Conservation (phyloP, 371 early-diverging fungal genomes). For the Umbelopsis sp. region DNA sequence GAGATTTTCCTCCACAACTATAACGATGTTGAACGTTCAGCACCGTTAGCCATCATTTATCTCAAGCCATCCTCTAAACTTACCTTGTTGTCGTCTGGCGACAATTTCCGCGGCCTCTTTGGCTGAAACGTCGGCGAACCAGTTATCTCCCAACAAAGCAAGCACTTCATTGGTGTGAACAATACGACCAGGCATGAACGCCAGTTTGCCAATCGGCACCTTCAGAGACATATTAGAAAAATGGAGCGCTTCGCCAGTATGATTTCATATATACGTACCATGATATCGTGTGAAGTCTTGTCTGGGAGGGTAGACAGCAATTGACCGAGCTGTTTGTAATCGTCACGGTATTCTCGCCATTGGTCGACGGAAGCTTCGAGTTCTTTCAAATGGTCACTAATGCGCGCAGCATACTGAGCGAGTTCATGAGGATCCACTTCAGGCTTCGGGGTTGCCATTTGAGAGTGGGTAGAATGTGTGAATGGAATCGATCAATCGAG, state of each 20-base stretch:
- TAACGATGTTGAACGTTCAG: neutral
- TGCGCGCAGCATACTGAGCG: neutral
- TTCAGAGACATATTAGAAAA: conserved; percentile 22
- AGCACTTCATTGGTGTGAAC: conserved; percentile 89
- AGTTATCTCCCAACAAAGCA: conserved; percentile 87
- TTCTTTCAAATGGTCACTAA: conserved; percentile 12
- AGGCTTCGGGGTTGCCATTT: neutral
- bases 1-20: conserved; percentile 69
- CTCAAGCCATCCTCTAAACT: conserved; percentile 17
- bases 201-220: conserved; percentile 83
- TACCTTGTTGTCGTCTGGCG: conserved; percentile 70
- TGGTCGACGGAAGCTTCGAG: conserved; percentile 29
- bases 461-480: neutral
- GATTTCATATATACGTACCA: conserved; percentile 40
- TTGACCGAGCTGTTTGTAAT: conserved; percentile 59
- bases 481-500: neutral
- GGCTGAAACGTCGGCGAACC: conserved; percentile 86
- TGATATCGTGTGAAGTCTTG: conserved; percentile 53
- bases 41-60: neutral
- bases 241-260: too few species aligned
- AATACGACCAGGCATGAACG: conserved; percentile 88
- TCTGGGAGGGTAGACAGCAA: conserved; percentile 57
- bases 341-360: conserved; percentile 47
- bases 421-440: conserved; percentile 15
- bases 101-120: conserved; percentile 78